Base-by-base conservation (phyloP, 2,329 filamentous ascomycete species). In the Cordyceps cateniannulata region DNA sequence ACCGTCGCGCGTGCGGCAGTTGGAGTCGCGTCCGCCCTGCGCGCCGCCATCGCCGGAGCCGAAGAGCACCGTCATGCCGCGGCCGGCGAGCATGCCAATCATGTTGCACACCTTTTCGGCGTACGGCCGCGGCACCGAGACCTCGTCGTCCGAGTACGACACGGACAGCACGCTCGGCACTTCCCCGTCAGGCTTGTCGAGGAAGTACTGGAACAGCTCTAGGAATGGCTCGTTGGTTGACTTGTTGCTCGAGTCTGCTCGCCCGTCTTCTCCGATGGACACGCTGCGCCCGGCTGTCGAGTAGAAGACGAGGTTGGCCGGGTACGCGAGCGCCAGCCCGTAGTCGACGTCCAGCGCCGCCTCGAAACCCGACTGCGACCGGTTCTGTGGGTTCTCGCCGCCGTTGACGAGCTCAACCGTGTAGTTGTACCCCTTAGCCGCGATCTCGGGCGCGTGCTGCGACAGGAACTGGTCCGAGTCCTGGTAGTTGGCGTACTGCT, bases 1-100 rank as follows among this genome's bases (percentile, higher is more conserved):
- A 24, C 85, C 85, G 61, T 88, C 84, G 67, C 86, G 85, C 60
- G 78, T 78, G 56, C 77, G 72, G 72, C 86, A 89, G 22, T 65
- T 68, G 62, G 84, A 86, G 62, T 72, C 69, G 18, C 73, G 73
- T 3, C 72, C 75, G 4, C 77, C 78, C 2, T 72, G 73, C 3
- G 76, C 73, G 22, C 80, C 81, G 29, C 75, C 76, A 63, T 85
- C 83, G 2, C 83, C 83, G 6, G 78, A 80, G 1, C 77, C 76
- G 50, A 76, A 77, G 7, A 85, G 67, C 8, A 85, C 67, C 1
- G 80, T 77, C 1, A 79, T 79, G 10, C 83, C 83, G 5, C 83
- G 77, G 8, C 75, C 77, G 3, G 82, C 73, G 4, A 85, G 74
- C 60, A 83, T 75, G 9, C 81, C 81, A 61, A 85, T 79, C 62